Evolutionary conservation across 2,329 filamentous ascomycete species (phyloP).

Genomic region (Plectosphaerella plurivora): DNA sequence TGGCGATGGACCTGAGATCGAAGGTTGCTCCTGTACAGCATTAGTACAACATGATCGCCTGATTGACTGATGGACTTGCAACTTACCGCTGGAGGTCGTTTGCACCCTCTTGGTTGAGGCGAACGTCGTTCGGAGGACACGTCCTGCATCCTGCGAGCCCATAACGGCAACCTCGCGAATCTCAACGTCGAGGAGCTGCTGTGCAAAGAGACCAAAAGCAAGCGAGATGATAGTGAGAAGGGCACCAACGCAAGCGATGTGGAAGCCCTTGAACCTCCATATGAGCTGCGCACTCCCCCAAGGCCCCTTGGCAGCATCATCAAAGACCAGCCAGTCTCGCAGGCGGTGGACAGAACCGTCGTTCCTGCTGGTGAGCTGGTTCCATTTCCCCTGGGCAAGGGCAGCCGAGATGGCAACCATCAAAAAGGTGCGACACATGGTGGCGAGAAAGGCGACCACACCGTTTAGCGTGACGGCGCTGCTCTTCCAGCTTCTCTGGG

Average conservation of each 20-base stretch:
- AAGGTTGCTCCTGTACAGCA: too few species aligned
- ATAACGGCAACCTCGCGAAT: conserved; percentile 11
- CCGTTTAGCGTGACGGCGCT: background rate
- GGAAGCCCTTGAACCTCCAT: conserved; percentile 4
- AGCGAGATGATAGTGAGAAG: conserved; percentile 27
- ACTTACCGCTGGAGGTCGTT: background rate
- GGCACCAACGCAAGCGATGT: conserved; percentile 32
- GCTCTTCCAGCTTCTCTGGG: background rate
- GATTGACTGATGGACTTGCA: background rate
- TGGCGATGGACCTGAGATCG: conserved; percentile 15
- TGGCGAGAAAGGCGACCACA: background rate
- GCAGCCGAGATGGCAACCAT: background rate
- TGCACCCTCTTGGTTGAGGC: background rate
- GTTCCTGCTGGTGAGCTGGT: background rate
- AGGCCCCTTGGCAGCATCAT: background rate
- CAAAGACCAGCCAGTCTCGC: background rate
- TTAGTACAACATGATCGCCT: too few species aligned
- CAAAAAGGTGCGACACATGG: background rate
- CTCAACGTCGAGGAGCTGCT: conserved; percentile 27
- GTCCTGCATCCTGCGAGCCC: conserved; percentile 22
- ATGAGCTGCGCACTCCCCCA: background rate
- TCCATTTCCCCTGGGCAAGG: background rate
- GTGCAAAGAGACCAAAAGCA: conserved; percentile 33
- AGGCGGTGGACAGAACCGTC: background rate
- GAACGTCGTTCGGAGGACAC: conserved; percentile 18